Evolutionary conservation across 352 stramenopile genomes (phyloP), one percentile per base, ranked within the genome.

Genomic region (Blastocystis sp.): DNA sequence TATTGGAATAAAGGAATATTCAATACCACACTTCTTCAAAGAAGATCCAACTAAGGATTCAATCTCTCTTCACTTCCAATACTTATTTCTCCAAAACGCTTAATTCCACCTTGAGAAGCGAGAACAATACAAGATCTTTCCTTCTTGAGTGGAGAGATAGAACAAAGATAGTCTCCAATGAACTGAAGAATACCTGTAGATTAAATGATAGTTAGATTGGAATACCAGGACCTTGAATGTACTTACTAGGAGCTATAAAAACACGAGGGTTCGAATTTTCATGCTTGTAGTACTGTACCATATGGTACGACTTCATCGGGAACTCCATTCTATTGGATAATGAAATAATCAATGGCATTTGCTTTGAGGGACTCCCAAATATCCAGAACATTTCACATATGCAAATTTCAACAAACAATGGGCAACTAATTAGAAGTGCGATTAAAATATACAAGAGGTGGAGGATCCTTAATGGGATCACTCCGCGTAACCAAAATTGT

Each of bases 221-320:
- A 48, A 62, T 60, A 89, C 78, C 66, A 24, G 78, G 78, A 44
- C 78, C 78, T 56, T 89, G 78, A n/a, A 89, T 89, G 51, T 89
- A 89, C 78, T 89, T 89, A 9, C 40, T 68, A 30, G 78, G 78
- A 58, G 78, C 60, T 35, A 89, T 89, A 30, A 89, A 89, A 24
- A 89, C 60, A 19, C 78, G 35, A 51, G 78, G 78, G 58, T 89
- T 89, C 9, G 73, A 84, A 66, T 84, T 57, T 19, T 22, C 17
- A 48, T 84, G 42, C 73, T 84, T 84, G 30, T 84, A 84, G 30
- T 84, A 84, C 13, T 84, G 73, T n/a, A 64, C 73, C 73, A 84
- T 84, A 24, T 84, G 73, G 73, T 84, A 84, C 9, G 73, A 84
- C 24, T 84, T 84, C 73, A 84, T 84, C 33, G 73, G 73, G 22